Evolutionary conservation across 176 grass and related monocot species (phyloP).

Genomic region (Triticum dicoccoides): DNA sequence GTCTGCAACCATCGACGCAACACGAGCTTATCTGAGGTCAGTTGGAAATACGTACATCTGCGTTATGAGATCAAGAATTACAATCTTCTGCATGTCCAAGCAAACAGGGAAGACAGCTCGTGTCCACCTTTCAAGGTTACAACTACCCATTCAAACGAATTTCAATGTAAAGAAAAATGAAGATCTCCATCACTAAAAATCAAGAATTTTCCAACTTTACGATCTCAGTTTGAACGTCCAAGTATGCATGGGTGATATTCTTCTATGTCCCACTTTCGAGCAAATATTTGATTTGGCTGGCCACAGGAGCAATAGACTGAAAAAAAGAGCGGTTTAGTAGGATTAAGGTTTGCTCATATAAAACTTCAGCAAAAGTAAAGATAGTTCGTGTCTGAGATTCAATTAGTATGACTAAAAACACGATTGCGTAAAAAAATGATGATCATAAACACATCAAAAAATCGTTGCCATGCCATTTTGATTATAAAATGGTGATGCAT

Average conservation of each 20-base stretch:
- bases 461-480: no score
- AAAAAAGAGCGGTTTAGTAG: not conserved
- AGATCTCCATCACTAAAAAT: not conserved
- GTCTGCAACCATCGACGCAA: not conserved
- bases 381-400: not conserved
- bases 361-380: not conserved
- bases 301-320: not conserved
- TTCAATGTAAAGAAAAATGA: not conserved
- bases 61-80: conserved; percentile 21
- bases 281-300: not conserved
- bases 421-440: not conserved
- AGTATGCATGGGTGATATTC: not conserved
- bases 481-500: not conserved
- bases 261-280: not conserved
- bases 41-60: not conserved
- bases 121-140: not conserved
- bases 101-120: not conserved
- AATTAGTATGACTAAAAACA: not conserved
- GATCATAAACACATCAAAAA: not conserved
- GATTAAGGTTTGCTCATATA: not conserved
- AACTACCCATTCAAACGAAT: no score
- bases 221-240: no score
- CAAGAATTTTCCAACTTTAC: not conserved
- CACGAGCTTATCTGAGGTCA: not conserved
- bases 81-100: no score